Conservation (phyloP, 768 basidiomycete genomes). For the Rhizopogon rudus region DNA sequence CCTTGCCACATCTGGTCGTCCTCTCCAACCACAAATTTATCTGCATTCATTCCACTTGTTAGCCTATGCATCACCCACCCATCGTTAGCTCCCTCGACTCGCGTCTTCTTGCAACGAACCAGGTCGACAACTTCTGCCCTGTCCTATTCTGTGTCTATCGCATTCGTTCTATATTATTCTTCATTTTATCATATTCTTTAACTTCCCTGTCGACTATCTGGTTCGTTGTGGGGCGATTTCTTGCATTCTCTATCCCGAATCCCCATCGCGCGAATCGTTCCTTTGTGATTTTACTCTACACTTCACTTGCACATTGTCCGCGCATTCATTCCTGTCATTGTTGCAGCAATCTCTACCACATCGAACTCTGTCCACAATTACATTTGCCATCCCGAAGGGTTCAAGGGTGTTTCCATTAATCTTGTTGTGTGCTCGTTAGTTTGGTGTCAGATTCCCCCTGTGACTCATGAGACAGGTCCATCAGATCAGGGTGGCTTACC, state of each 20-base stretch:
- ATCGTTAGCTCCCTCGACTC: conserved; percentile 38
- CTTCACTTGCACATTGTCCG: conserved; percentile 25
- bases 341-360: conserved; percentile 39
- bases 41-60: conserved; percentile 40
- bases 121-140: conserved; percentile 50
- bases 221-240: conserved; percentile 28
- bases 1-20: conserved; percentile 11
- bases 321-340: conserved; percentile 34
- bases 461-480: background rate
- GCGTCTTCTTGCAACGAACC: conserved; percentile 43
- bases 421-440: conserved; percentile 3
- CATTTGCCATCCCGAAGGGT: conserved; percentile 25
- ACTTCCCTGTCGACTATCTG: conserved; percentile 30
- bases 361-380: conserved; percentile 35
- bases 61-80: conserved; percentile 53
- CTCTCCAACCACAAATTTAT: conserved; percentile 30
- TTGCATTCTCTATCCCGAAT: conserved; percentile 16
- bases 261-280: conserved; percentile 8
- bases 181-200: conserved; percentile 67
- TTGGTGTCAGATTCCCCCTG: conserved; percentile 8
- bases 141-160: conserved; percentile 34
- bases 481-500: conserved; percentile 3
- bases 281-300: conserved; percentile 15
- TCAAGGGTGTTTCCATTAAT: conserved; percentile 21
- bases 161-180: conserved; percentile 77